A percentile compares a stretch with the other conserved stretches of the same genome.
Conservation (phyloP, 306 rosid species). For the Fragaria vesca region DNA sequence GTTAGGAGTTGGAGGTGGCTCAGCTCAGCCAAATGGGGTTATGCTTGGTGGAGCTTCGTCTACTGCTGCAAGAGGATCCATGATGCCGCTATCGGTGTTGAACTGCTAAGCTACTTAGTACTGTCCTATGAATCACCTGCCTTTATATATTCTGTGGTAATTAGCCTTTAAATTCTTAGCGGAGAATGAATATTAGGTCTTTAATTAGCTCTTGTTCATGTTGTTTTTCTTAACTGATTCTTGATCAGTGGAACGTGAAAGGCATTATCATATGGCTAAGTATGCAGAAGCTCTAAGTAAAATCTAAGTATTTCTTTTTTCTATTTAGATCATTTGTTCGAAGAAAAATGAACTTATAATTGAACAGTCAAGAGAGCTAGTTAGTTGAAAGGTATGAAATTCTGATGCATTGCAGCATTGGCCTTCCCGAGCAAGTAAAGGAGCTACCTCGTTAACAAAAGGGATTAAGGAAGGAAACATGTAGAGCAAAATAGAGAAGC, state of each 20-base stretch:
- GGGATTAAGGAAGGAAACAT: not conserved
- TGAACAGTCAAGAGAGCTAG: not conserved
- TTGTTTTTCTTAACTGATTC: not conserved
- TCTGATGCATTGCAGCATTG: not conserved
- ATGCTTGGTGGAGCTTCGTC: not conserved
- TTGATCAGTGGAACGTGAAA: not conserved
- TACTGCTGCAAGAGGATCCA: conserved; percentile 7
- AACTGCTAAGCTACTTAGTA: conserved; percentile 15
- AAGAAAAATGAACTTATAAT: not conserved
- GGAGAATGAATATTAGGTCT: not conserved
- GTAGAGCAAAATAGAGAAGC: not conserved
- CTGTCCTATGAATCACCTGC: too few relatives aligned
- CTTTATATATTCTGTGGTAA: not conserved
- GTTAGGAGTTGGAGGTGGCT: not conserved
- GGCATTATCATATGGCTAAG: not conserved
- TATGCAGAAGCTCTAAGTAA: not conserved
- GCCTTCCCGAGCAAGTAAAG: not conserved
- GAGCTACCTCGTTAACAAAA: not conserved
- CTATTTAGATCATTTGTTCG: not conserved
- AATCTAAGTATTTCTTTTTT: not conserved
- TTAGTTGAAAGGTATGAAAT: not conserved
- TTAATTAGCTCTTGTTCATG: not conserved
- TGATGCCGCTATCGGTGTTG: conserved; percentile 24
- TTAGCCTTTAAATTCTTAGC: not conserved
- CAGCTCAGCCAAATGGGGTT: not conserved